These are phyloP conservation scores for Boeremia lycopersici DNA, from an alignment of 2,329 filamentous ascomycete genomes.

Conservation along the genomic window DNA sequence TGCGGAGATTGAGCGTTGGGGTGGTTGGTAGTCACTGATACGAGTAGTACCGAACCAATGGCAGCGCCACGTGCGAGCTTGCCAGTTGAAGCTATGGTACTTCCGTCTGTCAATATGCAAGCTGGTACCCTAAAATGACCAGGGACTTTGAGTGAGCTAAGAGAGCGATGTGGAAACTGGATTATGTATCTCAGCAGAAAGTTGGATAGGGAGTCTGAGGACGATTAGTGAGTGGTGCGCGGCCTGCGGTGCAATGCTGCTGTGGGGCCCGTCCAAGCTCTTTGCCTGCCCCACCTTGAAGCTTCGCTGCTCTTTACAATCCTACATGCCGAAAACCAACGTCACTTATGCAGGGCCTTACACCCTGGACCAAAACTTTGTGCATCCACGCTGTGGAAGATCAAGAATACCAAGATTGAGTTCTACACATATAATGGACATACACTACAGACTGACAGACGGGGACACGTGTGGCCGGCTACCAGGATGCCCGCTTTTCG, in stretches of 20 bases:
- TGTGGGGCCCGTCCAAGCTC: not conserved
- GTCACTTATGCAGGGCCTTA: not conserved
- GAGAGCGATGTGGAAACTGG: not conserved
- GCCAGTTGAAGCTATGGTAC: not conserved
- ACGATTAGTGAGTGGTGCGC: too few relatives aligned
- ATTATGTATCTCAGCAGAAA: not conserved
- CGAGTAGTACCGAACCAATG: conserved; percentile 12
- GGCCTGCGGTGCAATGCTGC: not conserved
- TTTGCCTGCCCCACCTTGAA: not conserved
- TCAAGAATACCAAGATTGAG: not conserved
- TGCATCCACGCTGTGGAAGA: not conserved
- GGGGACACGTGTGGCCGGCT: not conserved
- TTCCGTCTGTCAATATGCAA: not conserved
- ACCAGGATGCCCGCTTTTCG: conserved; percentile 11
- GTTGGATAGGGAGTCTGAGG: too few relatives aligned
- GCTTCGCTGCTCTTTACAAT: not conserved
- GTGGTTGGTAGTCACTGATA: conserved; percentile 10
- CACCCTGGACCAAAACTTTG: too few relatives aligned
- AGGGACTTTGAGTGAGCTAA: not conserved
- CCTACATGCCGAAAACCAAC: not conserved
- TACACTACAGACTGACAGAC: not conserved
- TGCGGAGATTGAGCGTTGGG: not conserved
- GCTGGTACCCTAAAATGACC: not conserved
- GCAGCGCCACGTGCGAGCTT: conserved; percentile 9
- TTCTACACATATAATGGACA: not conserved